Percentiles rank a stretch among this genome's conserved stretches.
These are phyloP conservation scores for Austroboletus novae-zelandiae DNA, from an alignment of 1,284 basidiomycete species.

Conservation along the genomic window DNA sequence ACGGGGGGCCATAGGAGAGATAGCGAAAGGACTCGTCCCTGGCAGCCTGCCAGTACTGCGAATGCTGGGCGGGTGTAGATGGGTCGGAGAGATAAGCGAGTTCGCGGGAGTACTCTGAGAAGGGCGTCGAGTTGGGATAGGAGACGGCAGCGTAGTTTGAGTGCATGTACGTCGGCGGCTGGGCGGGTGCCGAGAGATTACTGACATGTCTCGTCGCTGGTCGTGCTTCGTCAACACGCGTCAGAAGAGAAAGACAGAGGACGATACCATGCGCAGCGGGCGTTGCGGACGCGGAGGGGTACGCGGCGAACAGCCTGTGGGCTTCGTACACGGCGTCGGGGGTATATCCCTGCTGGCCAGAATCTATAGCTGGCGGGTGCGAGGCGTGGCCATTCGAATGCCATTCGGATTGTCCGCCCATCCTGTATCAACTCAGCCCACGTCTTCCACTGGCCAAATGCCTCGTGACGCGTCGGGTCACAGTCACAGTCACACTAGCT, in stretches of 20 bases:
- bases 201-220: slow-evolving; percentile 64
- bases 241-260: slow-evolving; percentile 4
- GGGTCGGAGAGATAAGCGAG: slow-evolving; percentile 32
- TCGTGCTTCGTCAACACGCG: slow-evolving; percentile 16
- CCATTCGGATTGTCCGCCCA: slow-evolving; percentile 28
- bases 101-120: slow-evolving; percentile 32
- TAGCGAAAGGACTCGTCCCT: slow-evolving; percentile 33
- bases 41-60: slow-evolving; percentile 31
- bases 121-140: slow-evolving; percentile 38
- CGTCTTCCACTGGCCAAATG: slow-evolving; percentile 1
- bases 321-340: slow-evolving; percentile 55
- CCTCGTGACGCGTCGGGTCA: slow-evolving; percentile 20
- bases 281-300: slow-evolving; percentile 68
- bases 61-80: slow-evolving; percentile 28
- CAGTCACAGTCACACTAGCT: slow-evolving; percentile 18
- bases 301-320: slow-evolving; percentile 58
- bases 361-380: slow-evolving; percentile 5
- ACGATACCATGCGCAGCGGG: slow-evolving; percentile 63
- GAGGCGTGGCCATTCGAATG: slow-evolving; percentile 19
- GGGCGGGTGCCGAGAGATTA: slow-evolving; percentile 52
- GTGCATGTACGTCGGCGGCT: slow-evolving; percentile 60
- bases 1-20: slow-evolving; percentile 31
- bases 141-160: slow-evolving; percentile 47
- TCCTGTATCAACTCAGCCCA: slow-evolving; percentile 6
- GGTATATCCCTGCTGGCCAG: slow-evolving; percentile 14